Percentiles rank a stretch among this genome's conserved stretches.
These are phyloP conservation scores for Boletus eberwhitei DNA, from an alignment of 768 basidiomycete genomes.

Conservation along the genomic window DNA sequence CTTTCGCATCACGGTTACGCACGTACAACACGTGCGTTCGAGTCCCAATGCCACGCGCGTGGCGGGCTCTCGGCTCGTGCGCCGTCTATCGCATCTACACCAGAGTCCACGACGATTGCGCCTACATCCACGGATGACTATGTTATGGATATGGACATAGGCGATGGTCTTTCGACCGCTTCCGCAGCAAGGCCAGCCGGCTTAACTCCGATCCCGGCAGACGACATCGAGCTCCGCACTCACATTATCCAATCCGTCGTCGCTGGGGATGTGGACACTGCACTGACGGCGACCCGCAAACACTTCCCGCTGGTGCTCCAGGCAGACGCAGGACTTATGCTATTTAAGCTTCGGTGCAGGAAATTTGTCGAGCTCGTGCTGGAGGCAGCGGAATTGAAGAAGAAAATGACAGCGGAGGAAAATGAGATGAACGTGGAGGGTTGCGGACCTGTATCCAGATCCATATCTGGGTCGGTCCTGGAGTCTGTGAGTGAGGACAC, in stretches of 20 bases:
- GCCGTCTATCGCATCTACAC: slow-evolving; percentile 1
- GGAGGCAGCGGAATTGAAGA: slow-evolving; percentile 66
- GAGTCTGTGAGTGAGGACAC: slow-evolving; percentile 35
- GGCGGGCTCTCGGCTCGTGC: slow-evolving; percentile 21
- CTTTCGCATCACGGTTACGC: slow-evolving; percentile 84
- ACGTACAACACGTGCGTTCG: slow-evolving; percentile 65
- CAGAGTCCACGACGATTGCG: background rate
- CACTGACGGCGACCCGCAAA: slow-evolving; percentile 51
- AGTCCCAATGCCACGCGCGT: slow-evolving; percentile 41
- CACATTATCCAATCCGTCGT: slow-evolving; percentile 66
- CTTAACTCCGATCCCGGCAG: slow-evolving; percentile 30
- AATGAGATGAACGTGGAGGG: slow-evolving; percentile 30
- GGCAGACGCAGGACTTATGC: slow-evolving; percentile 63
- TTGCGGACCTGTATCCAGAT: slow-evolving; percentile 24
- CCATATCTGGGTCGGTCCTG: slow-evolving; percentile 22
- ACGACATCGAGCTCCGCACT: slow-evolving; percentile 66
- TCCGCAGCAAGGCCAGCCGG: slow-evolving; percentile 11
- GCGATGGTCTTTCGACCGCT: slow-evolving; percentile 13
- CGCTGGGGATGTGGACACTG: slow-evolving; percentile 67
- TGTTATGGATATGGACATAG: slow-evolving; percentile 46
- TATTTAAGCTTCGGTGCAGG: slow-evolving; percentile 80
- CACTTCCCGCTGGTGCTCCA: slow-evolving; percentile 65
- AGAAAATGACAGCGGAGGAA: slow-evolving; percentile 49
- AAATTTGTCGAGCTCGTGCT: slow-evolving; percentile 83
- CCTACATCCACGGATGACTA: slow-evolving; percentile 35